Conservation (phyloP, 371 early-diverging fungal genomes). For the Syncephalastrum racemosum region DNA sequence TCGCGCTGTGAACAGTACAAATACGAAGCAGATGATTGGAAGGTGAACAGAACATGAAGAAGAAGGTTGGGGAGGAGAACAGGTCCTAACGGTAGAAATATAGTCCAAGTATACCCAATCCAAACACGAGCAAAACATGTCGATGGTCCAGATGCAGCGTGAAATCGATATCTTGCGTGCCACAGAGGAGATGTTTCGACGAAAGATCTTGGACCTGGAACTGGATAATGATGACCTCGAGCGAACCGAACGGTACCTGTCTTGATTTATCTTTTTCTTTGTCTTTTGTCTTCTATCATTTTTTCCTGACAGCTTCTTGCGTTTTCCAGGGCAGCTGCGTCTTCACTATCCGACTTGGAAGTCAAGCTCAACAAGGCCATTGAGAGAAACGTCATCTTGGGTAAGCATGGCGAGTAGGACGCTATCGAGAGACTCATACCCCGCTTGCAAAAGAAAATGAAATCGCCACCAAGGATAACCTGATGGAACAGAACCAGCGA, state of each 20-base stretch:
- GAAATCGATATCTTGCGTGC: constrained; percentile 74
- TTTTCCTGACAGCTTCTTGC: neutral
- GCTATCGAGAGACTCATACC: neutral
- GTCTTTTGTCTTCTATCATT: neutral
- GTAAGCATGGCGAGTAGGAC: constrained; percentile 16
- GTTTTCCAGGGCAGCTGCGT: constrained; percentile 58
- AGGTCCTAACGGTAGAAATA: neutral
- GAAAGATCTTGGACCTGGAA: constrained; percentile 74
- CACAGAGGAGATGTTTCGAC: constrained; percentile 71
- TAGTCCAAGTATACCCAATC: constrained; percentile 47
- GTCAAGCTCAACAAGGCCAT: constrained; percentile 68
- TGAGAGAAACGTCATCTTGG: constrained; percentile 66
- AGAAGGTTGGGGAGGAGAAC: neutral
- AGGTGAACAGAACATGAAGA: constrained; percentile 48
- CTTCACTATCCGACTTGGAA: constrained; percentile 72
- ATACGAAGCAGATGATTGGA: constrained; percentile 72
- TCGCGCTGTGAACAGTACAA: constrained; percentile 53
- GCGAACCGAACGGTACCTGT: constrained; percentile 54
- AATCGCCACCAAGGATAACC: constrained; percentile 62
- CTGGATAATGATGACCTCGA: constrained; percentile 82
- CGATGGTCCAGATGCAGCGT: constrained; percentile 68
- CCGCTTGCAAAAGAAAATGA: constrained; percentile 49
- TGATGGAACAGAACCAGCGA: constrained; percentile 74
- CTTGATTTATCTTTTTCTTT: constrained; percentile 2
- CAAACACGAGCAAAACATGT: constrained; percentile 62